phyloP scores from a whole-genome alignment of 352 stramenopile genomes.

The Chrysophaeum taylorii region DNA sequence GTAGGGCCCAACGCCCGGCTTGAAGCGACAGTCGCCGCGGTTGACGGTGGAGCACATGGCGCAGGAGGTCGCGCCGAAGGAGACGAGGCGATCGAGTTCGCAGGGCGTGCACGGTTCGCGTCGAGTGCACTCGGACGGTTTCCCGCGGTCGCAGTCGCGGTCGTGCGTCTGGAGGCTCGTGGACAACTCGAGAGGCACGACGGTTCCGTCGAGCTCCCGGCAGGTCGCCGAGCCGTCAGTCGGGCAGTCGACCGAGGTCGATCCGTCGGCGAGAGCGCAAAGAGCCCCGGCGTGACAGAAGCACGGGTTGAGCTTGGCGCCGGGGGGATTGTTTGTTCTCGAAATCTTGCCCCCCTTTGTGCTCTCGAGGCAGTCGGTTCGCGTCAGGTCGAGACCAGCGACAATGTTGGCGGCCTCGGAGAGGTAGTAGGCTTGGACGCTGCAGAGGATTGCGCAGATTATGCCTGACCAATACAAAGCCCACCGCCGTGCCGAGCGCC shows the following conservation, averaged over 20 bases:
- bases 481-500: background rate
- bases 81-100: background rate
- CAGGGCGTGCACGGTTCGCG: slow-evolving; percentile 4
- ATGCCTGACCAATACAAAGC: background rate
- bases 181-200: background rate
- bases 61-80: background rate
- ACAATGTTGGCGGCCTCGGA: background rate
- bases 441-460: background rate
- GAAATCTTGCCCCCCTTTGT: background rate
- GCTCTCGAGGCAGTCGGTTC: background rate
- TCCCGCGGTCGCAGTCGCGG: background rate
- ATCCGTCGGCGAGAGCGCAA: background rate
- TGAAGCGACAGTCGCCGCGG: background rate
- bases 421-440: slow-evolving; percentile 6
- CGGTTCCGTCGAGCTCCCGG: background rate
- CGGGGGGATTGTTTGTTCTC: background rate
- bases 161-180: background rate
- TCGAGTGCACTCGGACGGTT: background rate
- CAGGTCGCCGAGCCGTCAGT: background rate
- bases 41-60: background rate
- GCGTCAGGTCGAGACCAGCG: background rate
- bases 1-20: background rate
- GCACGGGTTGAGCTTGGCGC: background rate
- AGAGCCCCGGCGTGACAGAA: background rate
- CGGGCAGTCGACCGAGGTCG: background rate